phyloP scores from a whole-genome alignment of 2,329 filamentous ascomycete genomes.

The Beauveria australis region DNA sequence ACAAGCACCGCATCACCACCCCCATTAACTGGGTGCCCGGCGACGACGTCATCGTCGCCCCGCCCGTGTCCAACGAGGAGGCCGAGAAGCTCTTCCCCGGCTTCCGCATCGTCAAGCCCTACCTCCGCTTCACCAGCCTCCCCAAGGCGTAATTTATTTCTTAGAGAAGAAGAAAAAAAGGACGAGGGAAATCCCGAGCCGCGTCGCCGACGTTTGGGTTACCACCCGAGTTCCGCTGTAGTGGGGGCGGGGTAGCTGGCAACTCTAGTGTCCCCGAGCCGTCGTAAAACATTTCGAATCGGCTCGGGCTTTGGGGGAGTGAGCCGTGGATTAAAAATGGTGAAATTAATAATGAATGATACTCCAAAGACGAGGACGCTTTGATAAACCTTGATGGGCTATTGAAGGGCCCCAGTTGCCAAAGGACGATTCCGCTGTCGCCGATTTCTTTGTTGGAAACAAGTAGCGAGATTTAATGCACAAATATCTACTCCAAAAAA shows the following conservation, averaged over 20 bases:
- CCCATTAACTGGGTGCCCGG: conserved; percentile 87
- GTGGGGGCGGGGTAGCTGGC: not conserved
- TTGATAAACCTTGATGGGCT: not conserved
- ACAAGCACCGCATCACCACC: conserved; percentile 81
- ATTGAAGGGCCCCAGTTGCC: not conserved
- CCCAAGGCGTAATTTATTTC: conserved; percentile 39
- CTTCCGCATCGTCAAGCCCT: conserved; percentile 59
- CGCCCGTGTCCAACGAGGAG: conserved; percentile 72
- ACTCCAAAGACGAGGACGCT: not conserved
- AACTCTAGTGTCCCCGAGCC: not conserved
- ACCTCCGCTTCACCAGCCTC: conserved; percentile 65
- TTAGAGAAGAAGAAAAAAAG: too few species aligned
- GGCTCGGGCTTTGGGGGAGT: too few species aligned
- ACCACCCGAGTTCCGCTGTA: not conserved
- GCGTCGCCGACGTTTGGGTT: not conserved
- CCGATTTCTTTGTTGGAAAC: not conserved
- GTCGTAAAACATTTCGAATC: not conserved
- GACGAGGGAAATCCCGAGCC: too few species aligned
- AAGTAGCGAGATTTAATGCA: conserved; percentile 5
- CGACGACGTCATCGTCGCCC: conserved; percentile 88
- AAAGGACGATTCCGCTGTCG: not conserved
- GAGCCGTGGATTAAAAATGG: not conserved
- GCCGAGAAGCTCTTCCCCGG: conserved; percentile 83
- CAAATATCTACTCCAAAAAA: not conserved
- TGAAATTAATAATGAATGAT: not conserved